Evolutionary conservation across 208 protist genomes (phyloP).

Genomic region (Dictyostelium gargantuum): DNA sequence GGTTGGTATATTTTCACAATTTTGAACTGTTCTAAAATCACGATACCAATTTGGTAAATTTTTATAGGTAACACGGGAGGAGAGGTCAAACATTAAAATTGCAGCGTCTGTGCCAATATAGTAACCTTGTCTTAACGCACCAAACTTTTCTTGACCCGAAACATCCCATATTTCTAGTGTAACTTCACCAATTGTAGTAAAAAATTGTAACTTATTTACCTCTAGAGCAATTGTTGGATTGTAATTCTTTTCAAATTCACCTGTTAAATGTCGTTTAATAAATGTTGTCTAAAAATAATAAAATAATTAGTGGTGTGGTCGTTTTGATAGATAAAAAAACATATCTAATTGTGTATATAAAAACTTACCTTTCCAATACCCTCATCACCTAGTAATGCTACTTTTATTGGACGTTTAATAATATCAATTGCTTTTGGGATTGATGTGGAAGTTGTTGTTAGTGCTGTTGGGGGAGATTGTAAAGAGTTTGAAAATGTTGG

Average conservation of each 20-base stretch:
- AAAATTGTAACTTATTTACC: slow-evolving; percentile 98
- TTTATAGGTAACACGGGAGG: slow-evolving; percentile 99
- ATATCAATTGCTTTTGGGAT: no score
- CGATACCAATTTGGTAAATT: slow-evolving; percentile 99
- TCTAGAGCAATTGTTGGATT: slow-evolving; percentile 96
- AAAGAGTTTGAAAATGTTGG: no score
- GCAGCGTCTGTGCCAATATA: slow-evolving; percentile 93
- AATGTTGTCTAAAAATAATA: slow-evolving; percentile 99
- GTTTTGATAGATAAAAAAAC: no score
- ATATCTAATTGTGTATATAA: no score
- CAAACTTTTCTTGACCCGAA: slow-evolving; percentile 99
- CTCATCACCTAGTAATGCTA: slow-evolving; percentile 99
- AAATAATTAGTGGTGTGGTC: neutral
- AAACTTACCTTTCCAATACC: slow-evolving; percentile 93
- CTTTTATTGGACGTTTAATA: slow-evolving; percentile 87
- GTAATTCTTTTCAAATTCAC: slow-evolving; percentile 99
- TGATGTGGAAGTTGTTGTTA: no score
- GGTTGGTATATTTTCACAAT: slow-evolving; percentile 99
- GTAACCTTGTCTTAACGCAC: slow-evolving; percentile 99
- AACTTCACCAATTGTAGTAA: slow-evolving; percentile 98
- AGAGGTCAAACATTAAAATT: slow-evolving; percentile 99
- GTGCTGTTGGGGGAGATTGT: no score
- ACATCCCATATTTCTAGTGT: slow-evolving; percentile 99
- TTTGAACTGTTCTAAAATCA: slow-evolving; percentile 98
- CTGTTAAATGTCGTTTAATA: slow-evolving; percentile 99